Evolutionary conservation across 2,329 filamentous ascomycete genomes (phyloP).

Genomic region (Simplicillium aogashimaense): DNA sequence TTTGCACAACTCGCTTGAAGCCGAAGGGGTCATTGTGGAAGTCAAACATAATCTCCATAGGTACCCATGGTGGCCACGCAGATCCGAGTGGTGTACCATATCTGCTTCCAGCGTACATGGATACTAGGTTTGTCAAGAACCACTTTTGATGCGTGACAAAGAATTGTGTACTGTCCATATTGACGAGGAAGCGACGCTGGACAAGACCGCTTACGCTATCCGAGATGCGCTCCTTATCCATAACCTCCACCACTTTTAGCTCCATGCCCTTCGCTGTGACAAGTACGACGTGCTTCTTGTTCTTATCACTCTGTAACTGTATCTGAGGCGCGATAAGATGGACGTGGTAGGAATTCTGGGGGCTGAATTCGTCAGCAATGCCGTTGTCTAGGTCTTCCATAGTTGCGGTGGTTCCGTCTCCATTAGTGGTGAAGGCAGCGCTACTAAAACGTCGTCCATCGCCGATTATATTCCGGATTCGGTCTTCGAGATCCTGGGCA

Average conservation of each 20-base stretch:
- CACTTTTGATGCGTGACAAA: constrained; percentile 94
- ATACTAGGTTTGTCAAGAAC: constrained; percentile 73
- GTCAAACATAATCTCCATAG: constrained; percentile 97
- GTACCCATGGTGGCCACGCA: constrained; percentile 96
- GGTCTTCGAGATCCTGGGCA: constrained; percentile 63
- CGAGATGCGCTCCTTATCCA: constrained; percentile 88
- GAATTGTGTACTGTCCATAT: constrained; percentile 97
- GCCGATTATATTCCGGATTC: constrained; percentile 74
- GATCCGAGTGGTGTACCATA: constrained; percentile 81
- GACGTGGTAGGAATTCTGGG: constrained; percentile 90
- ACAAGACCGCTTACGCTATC: constrained; percentile 93
- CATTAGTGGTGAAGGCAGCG: constrained; percentile 19
- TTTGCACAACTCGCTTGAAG: constrained; percentile 95
- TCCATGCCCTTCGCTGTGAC: constrained; percentile 97
- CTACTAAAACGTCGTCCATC: constrained; percentile 74
- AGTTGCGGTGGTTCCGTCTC: constrained; percentile 26
- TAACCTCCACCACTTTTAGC: constrained; percentile 92
- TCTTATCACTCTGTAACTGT: constrained; percentile 96
- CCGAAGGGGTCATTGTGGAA: constrained; percentile 90
- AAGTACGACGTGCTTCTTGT: constrained; percentile 92
- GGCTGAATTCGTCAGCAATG: constrained; percentile 77
- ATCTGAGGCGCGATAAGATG: constrained; percentile 95
- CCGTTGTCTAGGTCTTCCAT: constrained; percentile 60
- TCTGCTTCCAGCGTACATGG: constrained; percentile 87
- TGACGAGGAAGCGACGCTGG: constrained; percentile 84